These are phyloP conservation scores for Cantharellus anzutake DNA, from an alignment of 768 basidiomycete species.

Conservation along the genomic window DNA sequence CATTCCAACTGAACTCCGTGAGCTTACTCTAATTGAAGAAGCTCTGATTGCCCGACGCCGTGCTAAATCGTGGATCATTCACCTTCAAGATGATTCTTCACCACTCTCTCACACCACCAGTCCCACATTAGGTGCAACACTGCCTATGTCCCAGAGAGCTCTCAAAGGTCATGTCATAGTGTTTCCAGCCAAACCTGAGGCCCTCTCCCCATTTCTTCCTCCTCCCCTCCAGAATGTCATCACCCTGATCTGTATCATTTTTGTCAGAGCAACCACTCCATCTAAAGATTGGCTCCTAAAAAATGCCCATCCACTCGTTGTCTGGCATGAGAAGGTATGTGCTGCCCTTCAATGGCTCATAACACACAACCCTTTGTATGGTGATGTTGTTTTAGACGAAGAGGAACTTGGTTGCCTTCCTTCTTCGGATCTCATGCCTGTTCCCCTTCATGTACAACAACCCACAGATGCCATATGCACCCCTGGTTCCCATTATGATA, in stretches of 20 bases:
- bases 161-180: constrained; percentile 7
- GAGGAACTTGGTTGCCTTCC: background rate
- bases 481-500: constrained; percentile 2
- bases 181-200: constrained; percentile 6
- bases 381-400: constrained; percentile 2
- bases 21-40: constrained; percentile 1
- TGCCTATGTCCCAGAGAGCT: background rate
- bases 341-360: constrained; percentile 4
- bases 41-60: background rate
- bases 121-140: background rate
- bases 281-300: constrained; percentile 6
- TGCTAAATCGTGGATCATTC: background rate
- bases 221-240: constrained; percentile 8
- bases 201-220: constrained; percentile 5
- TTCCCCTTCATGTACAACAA: background rate
- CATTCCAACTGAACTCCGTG: background rate
- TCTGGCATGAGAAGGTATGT: constrained; percentile 4
- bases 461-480: background rate
- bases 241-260: constrained; percentile 9
- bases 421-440: background rate
- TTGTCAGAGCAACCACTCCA: constrained; percentile 6
- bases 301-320: constrained; percentile 6
- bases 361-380: constrained; percentile 5
- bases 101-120: background rate
- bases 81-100: background rate